Evolutionary conservation across 1,284 basidiomycete genomes (phyloP).

Genomic region (Fistulina hepatica): DNA sequence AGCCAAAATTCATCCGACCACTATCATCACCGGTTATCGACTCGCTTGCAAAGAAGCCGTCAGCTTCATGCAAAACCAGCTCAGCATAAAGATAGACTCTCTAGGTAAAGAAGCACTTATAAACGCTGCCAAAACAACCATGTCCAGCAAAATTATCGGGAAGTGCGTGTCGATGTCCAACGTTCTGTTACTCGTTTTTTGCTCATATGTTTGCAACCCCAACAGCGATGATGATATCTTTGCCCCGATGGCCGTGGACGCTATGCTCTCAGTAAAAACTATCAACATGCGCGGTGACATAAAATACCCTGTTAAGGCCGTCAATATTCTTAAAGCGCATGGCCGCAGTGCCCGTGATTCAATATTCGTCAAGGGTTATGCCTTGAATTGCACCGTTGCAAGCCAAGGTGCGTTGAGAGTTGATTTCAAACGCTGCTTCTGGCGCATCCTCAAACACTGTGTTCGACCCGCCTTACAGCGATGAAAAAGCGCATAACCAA

Average conservation of each 20-base stretch:
- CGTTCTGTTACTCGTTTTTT: constrained; percentile 5
- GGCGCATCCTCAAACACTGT: too few species aligned
- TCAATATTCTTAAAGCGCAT: constrained; percentile 99
- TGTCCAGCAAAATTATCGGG: constrained; percentile 98
- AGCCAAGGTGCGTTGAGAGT: constrained; percentile 68
- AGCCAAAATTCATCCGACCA: constrained; percentile 98
- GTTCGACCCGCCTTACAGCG: constrained; percentile 36
- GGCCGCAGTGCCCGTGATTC: constrained; percentile 95
- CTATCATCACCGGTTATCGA: constrained; percentile 97
- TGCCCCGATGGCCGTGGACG: constrained; percentile 96
- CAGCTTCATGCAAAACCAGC: constrained; percentile 96
- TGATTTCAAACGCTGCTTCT: constrained; percentile 1
- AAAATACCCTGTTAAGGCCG: constrained; percentile 99
- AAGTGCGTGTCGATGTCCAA: constrained; percentile 48
- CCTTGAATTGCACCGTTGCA: constrained; percentile 97
- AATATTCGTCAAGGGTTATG: constrained; percentile 92
- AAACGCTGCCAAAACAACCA: constrained; percentile 97
- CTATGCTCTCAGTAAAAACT: constrained; percentile 96
- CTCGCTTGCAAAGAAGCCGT: constrained; percentile 96
- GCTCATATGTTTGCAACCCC: constrained; percentile 5
- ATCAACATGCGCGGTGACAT: constrained; percentile 92
- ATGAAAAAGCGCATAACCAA: constrained; percentile 94
- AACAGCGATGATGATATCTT: constrained; percentile 94
- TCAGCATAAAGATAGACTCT: constrained; percentile 90
- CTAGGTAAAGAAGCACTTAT: constrained; percentile 88